Percentiles rank a stretch among this genome's conserved stretches.
Evolutionary conservation across 2,329 filamentous ascomycete species (phyloP).

Genomic region (Davidsoniella virescens): DNA sequence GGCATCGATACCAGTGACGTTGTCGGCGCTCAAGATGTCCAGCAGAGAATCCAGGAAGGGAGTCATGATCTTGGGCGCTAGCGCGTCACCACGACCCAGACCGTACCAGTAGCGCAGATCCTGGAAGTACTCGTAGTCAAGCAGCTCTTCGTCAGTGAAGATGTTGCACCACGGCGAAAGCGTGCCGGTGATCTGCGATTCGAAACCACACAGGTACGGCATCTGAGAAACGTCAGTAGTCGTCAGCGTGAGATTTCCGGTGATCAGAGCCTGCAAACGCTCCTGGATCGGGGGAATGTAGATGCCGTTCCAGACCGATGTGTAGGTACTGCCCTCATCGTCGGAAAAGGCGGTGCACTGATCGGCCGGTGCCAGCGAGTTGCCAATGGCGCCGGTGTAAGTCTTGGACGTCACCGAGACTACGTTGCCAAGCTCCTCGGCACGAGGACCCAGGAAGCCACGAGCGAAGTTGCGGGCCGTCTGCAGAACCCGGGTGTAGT

Average conservation of each 20-base stretch:
- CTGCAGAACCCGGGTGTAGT: constrained; percentile 46
- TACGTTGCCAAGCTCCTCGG: constrained; percentile 36
- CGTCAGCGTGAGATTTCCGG: constrained; percentile 37
- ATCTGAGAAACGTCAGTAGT: constrained; percentile 39
- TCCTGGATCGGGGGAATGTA: constrained; percentile 37
- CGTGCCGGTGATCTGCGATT: constrained; percentile 47
- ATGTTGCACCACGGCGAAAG: constrained; percentile 46
- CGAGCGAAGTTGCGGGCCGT: constrained; percentile 44
- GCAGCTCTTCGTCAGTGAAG: constrained; percentile 44
- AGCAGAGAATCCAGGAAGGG: constrained; percentile 41
- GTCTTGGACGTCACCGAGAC: constrained; percentile 40
- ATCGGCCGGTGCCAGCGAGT: constrained; percentile 47
- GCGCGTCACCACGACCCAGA: constrained; percentile 37
- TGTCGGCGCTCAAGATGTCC: constrained; percentile 34
- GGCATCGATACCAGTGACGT: constrained; percentile 29
- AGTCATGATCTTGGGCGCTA: constrained; percentile 42
- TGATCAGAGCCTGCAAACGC: constrained; percentile 37
- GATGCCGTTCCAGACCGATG: constrained; percentile 30
- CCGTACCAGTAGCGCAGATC: constrained; percentile 55
- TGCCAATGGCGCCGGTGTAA: constrained; percentile 35
- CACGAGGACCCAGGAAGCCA: constrained; percentile 42
- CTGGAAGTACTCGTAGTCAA: constrained; percentile 49
- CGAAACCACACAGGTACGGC: constrained; percentile 55
- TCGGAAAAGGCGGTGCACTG: constrained; percentile 44
- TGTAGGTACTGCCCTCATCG: constrained; percentile 30